Evolutionary conservation across 1,139 yeast genomes (phyloP).

Genomic region (Yamadazyma spencermartinsiae): DNA sequence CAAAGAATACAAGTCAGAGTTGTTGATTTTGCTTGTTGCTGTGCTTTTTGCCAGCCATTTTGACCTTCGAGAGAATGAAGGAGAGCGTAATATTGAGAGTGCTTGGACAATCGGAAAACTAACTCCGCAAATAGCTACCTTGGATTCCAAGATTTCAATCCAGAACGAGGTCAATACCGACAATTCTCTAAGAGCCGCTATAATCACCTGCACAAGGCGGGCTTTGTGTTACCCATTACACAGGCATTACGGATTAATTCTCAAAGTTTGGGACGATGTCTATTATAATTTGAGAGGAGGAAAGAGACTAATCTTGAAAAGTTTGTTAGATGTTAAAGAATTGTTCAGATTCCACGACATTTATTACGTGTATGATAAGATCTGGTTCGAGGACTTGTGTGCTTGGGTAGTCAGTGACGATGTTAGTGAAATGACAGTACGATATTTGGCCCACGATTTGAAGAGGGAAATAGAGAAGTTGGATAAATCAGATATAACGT

Average conservation of each 20-base stretch:
- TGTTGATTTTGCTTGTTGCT: conserved; percentile 62
- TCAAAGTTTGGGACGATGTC: conserved; percentile 75
- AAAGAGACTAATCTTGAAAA: conserved; percentile 59
- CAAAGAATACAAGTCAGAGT: conserved; percentile 43
- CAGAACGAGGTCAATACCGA: conserved; percentile 31
- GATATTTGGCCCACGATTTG: conserved; percentile 69
- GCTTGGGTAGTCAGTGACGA: conserved; percentile 71
- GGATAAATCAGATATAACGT: conserved; percentile 31
- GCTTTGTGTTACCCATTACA: conserved; percentile 80
- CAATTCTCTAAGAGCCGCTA: conserved; percentile 46
- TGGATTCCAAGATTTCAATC: conserved; percentile 59
- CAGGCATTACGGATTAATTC: conserved; percentile 61
- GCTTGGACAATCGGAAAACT: conserved; percentile 93
- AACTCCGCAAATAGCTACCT: conserved; percentile 70
- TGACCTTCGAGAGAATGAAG: conserved; percentile 73
- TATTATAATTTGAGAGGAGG: conserved; percentile 68
- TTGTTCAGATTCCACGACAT: conserved; percentile 82
- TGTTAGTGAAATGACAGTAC: conserved; percentile 49
- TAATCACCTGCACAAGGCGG: conserved; percentile 65
- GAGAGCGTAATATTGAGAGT: conserved; percentile 81
- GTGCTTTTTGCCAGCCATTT: conserved; percentile 71
- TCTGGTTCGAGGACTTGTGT: conserved; percentile 78
- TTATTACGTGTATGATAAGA: conserved; percentile 82
- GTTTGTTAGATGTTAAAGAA: conserved; percentile 62
- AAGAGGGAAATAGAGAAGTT: conserved; percentile 29